These are phyloP conservation scores for Pichia cephalocereana DNA, from an alignment of 805 yeast genomes.

Conservation along the genomic window DNA sequence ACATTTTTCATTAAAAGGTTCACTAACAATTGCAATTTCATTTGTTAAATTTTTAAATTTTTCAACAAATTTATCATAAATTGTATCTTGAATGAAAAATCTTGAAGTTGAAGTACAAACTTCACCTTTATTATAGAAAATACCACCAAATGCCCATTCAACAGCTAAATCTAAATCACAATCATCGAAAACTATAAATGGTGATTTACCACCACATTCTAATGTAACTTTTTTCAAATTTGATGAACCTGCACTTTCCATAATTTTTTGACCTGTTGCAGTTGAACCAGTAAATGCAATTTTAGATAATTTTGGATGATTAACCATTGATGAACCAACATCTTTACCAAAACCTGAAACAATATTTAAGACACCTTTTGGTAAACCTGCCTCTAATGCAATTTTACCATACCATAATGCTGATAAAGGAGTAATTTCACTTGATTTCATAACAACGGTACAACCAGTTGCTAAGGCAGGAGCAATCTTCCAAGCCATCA, in stretches of 20 bases:
- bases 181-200: conserved; percentile 42
- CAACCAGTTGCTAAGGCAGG: conserved; percentile 73
- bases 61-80: conserved; percentile 34
- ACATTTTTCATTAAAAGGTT: conserved; percentile 58
- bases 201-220: conserved; percentile 57
- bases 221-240: conserved; percentile 50
- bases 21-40: conserved; percentile 45
- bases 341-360: conserved; percentile 63
- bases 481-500: conserved; percentile 71
- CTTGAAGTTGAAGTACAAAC: conserved; percentile 41
- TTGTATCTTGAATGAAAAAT: conserved; percentile 33
- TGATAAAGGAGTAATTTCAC: conserved; percentile 67
- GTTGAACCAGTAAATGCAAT: conserved; percentile 81
- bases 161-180: conserved; percentile 44
- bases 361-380: conserved; percentile 69
- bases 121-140: conserved; percentile 39
- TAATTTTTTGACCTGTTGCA: conserved; percentile 59
- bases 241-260: conserved; percentile 52
- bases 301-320: conserved; percentile 58
- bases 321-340: conserved; percentile 59
- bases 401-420: conserved; percentile 58
- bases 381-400: conserved; percentile 59
- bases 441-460: conserved; percentile 61
- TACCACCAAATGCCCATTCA: conserved; percentile 41
- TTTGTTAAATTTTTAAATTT: conserved; percentile 29